Percentiles rank a stretch among this genome's conserved stretches.
Conservation (phyloP, 2,329 filamentous ascomycete species). For the Cryphonectria radicalis region DNA sequence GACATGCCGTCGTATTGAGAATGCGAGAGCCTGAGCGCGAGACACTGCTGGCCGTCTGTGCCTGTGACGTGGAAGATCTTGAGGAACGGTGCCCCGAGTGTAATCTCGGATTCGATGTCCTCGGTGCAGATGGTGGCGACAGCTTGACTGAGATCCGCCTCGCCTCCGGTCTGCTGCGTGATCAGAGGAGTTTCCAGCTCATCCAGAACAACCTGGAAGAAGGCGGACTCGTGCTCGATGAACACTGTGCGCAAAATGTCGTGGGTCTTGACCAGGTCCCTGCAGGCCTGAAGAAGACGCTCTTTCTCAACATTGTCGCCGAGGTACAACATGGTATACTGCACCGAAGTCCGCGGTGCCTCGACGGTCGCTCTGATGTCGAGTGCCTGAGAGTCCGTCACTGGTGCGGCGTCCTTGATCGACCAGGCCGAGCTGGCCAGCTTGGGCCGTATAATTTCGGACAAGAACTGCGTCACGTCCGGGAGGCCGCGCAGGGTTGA, state of each 20-base stretch:
- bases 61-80: constrained; percentile 35
- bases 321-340: constrained; percentile 43
- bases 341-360: constrained; percentile 41
- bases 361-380: constrained; percentile 46
- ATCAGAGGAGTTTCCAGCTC: constrained; percentile 39
- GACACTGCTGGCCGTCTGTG: constrained; percentile 36
- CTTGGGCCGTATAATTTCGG: constrained; percentile 40
- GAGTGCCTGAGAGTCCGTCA: constrained; percentile 44
- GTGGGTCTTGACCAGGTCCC: constrained; percentile 36
- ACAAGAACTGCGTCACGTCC: constrained; percentile 40
- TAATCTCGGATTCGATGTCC: constrained; percentile 43
- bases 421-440: constrained; percentile 41
- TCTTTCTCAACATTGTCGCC: constrained; percentile 35
- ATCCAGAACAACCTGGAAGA: constrained; percentile 42
- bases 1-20: constrained; percentile 53
- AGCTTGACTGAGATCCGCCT: constrained; percentile 39
- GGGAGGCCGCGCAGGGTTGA: constrained; percentile 37
- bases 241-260: constrained; percentile 46
- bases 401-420: constrained; percentile 44
- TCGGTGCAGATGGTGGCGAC: constrained; percentile 37
- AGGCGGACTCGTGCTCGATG: constrained; percentile 39
- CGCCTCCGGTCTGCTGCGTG: constrained; percentile 33
- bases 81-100: constrained; percentile 44
- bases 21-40: constrained; percentile 50
- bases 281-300: constrained; percentile 37